phyloP scores from a whole-genome alignment of 257 asterid species.

The Apocynum venetum region DNA sequence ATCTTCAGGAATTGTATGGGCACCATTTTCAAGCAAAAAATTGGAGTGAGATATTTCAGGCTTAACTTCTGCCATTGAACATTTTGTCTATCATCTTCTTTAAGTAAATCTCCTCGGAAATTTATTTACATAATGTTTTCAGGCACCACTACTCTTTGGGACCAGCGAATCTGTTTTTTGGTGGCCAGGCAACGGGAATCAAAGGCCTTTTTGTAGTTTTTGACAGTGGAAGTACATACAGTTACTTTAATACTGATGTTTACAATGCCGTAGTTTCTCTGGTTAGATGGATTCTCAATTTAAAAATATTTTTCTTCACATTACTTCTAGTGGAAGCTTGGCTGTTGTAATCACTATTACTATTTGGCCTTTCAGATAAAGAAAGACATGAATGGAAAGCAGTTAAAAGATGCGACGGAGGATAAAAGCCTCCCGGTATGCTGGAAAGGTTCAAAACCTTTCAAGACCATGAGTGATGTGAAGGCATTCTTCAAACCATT shows the following conservation, averaged over 20 bases:
- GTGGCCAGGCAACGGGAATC: constrained; percentile 27
- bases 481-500: constrained; percentile 61
- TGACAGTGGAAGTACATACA: constrained; percentile 50
- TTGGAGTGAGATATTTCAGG: constrained; percentile 25
- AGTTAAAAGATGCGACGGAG: constrained; percentile 39
- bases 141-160: constrained; percentile 38
- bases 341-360: neutral
- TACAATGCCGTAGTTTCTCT: constrained; percentile 25
- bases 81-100: neutral
- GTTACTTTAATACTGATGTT: constrained; percentile 27
- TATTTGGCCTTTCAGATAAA: constrained; percentile 42
- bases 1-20: constrained; percentile 32
- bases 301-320: neutral
- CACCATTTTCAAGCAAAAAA: constrained; percentile 22
- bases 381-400: constrained; percentile 29
- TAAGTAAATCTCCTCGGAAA: neutral
- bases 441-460: constrained; percentile 68
- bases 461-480: constrained; percentile 53
- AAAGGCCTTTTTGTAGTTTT: constrained; percentile 29
- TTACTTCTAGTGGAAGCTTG: neutral
- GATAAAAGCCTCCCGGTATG: constrained; percentile 76
- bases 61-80: neutral
- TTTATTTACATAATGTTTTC: constrained; percentile 10
- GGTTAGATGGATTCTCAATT: constrained; percentile 27
- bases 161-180: constrained; percentile 27